Percentiles rank a stretch among this genome's conserved stretches.
Conservation (phyloP, 1,139 yeast species). For the Groenewaldozyma sp. region DNA sequence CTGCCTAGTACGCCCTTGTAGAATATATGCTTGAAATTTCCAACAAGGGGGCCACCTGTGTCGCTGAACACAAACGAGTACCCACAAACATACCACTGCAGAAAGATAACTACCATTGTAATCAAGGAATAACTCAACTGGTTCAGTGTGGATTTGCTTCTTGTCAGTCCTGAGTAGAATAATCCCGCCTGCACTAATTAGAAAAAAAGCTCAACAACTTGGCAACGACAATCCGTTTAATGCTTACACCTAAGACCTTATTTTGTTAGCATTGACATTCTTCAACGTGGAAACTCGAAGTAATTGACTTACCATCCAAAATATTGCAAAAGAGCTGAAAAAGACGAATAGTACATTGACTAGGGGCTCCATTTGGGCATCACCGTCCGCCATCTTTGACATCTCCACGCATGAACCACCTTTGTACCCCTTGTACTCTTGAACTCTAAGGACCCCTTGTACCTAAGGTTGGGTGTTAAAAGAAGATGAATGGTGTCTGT, state of each 20-base stretch:
- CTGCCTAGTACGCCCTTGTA: constrained; percentile 26
- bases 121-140: constrained; percentile 45
- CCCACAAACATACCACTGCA: constrained; percentile 47
- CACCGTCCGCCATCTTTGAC: not conserved
- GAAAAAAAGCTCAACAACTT: too few relatives aligned
- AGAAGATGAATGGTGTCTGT: too few relatives aligned
- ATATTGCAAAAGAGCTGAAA: constrained; percentile 17
- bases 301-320: constrained; percentile 17
- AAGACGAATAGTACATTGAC: constrained; percentile 14
- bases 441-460: too few relatives aligned
- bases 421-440: too few relatives aligned
- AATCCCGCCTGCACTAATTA: constrained; percentile 34
- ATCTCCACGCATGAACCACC: too few relatives aligned
- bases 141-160: constrained; percentile 45
- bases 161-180: constrained; percentile 52
- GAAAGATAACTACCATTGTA: constrained; percentile 35
- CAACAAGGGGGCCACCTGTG: constrained; percentile 37
- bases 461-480: too few relatives aligned
- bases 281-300: too few relatives aligned
- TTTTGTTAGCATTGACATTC: too few relatives aligned
- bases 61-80: constrained; percentile 42
- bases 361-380: not conserved
- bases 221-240: not conserved
- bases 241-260: constrained; percentile 8
- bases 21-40: constrained; percentile 39